Conservation (phyloP, 352 stramenopile genomes). For the Phytophthora litchii region DNA sequence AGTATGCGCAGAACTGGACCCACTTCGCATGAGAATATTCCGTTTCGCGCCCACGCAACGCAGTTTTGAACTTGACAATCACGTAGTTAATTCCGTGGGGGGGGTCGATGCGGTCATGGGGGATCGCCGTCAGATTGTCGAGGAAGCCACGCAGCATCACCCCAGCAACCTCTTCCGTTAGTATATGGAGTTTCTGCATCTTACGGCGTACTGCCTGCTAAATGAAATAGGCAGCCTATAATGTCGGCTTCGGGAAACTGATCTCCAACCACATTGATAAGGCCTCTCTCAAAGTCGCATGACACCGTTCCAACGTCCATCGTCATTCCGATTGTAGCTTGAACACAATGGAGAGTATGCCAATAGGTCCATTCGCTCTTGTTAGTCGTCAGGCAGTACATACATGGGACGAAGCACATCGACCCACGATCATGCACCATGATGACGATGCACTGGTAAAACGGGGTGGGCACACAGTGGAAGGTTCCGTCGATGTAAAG, state of each 20-base stretch:
- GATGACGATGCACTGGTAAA: conserved; percentile 24
- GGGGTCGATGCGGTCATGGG: conserved; percentile 8
- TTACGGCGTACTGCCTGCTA: conserved; percentile 23
- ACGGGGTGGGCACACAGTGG: conserved; percentile 7
- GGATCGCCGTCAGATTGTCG: conserved; percentile 3
- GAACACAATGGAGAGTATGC: conserved; percentile 16
- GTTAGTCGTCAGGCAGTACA: conserved; percentile 9
- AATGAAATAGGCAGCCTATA: conserved; percentile 27
- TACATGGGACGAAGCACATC: conserved; percentile 6
- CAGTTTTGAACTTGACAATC: neutral
- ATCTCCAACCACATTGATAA: conserved; percentile 18
- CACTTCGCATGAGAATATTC: conserved; percentile 1
- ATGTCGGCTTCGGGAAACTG: conserved; percentile 22
- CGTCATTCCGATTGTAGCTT: conserved; percentile 5
- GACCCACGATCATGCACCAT: conserved; percentile 18
- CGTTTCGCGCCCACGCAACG: neutral
- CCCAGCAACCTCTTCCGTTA: neutral
- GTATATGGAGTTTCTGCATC: conserved; percentile 20
- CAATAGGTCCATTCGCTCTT: conserved; percentile 20
- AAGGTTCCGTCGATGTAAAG: conserved; percentile 35
- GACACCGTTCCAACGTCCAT: conserved; percentile 13
- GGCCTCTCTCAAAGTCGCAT: conserved; percentile 24
- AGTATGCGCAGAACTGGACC: conserved; percentile 23
- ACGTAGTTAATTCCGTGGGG: conserved; percentile 12
- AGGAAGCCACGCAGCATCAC: conserved; percentile 11